Evolutionary conservation across 2,329 filamentous ascomycete genomes (phyloP).

Genomic region (Camillea tinctor): DNA sequence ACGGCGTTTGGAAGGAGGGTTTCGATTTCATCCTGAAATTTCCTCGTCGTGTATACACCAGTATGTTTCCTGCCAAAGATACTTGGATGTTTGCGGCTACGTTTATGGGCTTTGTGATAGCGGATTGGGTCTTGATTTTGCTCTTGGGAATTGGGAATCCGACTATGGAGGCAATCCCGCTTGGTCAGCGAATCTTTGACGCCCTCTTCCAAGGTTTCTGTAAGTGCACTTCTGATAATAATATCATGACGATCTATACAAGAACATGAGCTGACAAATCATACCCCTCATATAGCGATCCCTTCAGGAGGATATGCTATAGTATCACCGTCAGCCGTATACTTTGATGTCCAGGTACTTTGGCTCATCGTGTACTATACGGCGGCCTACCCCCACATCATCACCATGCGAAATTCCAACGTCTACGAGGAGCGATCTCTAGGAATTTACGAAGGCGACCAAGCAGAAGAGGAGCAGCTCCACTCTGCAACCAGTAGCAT

Average conservation of each 20-base stretch:
- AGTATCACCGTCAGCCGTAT: conserved; percentile 46
- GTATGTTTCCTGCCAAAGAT: conserved; percentile 51
- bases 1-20: conserved; percentile 33
- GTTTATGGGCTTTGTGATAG: conserved; percentile 46
- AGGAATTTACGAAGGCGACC: conserved; percentile 50
- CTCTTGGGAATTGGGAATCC: conserved; percentile 52
- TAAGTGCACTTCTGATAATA: conserved; percentile 22
- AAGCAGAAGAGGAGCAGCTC: conserved; percentile 23
- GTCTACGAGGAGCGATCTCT: conserved; percentile 70
- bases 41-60: conserved; percentile 43
- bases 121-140: conserved; percentile 53
- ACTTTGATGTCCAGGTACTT: conserved; percentile 57
- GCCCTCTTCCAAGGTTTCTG: conserved; percentile 51
- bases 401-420: conserved; percentile 67
- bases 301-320: conserved; percentile 56
- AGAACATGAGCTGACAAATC: conserved; percentile 9
- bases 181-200: conserved; percentile 47
- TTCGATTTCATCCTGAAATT: conserved; percentile 39
- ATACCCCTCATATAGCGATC: conserved; percentile 34
- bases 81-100: conserved; percentile 53
- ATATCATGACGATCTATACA: background rate
- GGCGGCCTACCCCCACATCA: conserved; percentile 60
- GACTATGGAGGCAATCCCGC: conserved; percentile 42
- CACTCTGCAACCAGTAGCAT: conserved; percentile 21
- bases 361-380: conserved; percentile 69